Evolutionary conservation across 2,329 filamentous ascomycete species (phyloP), one percentile per base, ranked within the genome.

Genomic region (Phialocephala subalpina): DNA sequence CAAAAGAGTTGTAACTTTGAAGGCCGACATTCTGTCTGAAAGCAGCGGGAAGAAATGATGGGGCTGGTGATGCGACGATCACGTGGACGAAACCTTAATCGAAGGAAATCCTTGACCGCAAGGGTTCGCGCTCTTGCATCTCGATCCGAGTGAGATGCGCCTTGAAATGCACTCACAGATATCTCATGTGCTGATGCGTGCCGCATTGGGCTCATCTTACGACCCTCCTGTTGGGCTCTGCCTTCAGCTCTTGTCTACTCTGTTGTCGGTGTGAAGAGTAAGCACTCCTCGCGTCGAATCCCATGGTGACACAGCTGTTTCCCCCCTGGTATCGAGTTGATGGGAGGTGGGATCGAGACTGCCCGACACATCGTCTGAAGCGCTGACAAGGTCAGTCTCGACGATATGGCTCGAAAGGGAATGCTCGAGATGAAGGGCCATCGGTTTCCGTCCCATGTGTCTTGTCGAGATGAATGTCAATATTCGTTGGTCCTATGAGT

Each of bases 201-300:
- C 62, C 58, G 58, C 58, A 60, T 62, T 59, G 29, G 58, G 62
- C 58, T 61, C 55, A 49, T 38, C 61, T 58, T 52, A 57, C 60
- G 29, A 52, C 25, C 33, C 52, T 59, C 33, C 38, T 63, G 64
- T 66, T 58, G 58, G 65, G 58, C 25, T 49, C 55, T 53, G 35
- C 45, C 42, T 58, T 52, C 40, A 42, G 9, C 20, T 40, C 33
- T 25, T 57, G 29, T 25, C 35, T 57, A 18, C 29, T 36, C 33
- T 55, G 25, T 14, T 55, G 52, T 11, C 25, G 40, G 40, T 42
- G 14, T 18, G 27, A 25, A 55, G 27, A 33, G 52, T 55, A 18
- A 55, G 52, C 52, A 35, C 27, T n/a, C 25, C 45, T 49, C 42
- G 40, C 42, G 16, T 20, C 35, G 20, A 33, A 33, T 33, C n/a